phyloP scores from a whole-genome alignment of 495 filamentous ascomycete genomes.

The Aspergillus nidulans region DNA sequence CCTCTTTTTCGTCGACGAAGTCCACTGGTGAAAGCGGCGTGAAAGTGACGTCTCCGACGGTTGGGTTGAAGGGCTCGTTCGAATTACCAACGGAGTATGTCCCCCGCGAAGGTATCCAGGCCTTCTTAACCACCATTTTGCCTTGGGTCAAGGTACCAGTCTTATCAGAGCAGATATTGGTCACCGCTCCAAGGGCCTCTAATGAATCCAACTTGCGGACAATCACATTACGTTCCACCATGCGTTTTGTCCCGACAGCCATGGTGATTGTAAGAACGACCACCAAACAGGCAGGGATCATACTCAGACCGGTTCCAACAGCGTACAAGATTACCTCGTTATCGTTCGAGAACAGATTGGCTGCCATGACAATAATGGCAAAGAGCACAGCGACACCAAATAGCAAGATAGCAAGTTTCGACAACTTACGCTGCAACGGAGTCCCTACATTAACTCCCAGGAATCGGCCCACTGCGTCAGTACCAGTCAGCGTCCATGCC shows the following conservation, averaged over 20 bases:
- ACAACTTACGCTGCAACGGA: conserved; percentile 63
- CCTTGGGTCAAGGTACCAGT: conserved; percentile 63
- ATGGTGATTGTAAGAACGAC: conserved; percentile 76
- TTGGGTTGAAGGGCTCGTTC: conserved; percentile 58
- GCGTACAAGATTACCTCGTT: conserved; percentile 67
- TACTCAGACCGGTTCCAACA: conserved; percentile 62
- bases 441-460: conserved; percentile 68
- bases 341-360: conserved; percentile 53
- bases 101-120: conserved; percentile 66
- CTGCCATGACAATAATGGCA: conserved; percentile 62
- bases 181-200: conserved; percentile 65
- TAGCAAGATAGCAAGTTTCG: conserved; percentile 64
- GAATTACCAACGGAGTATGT: conserved; percentile 59
- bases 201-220: conserved; percentile 65
- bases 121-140: conserved; percentile 56
- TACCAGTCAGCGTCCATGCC: conserved; percentile 61
- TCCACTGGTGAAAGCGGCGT: conserved; percentile 26
- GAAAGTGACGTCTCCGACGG: conserved; percentile 8
- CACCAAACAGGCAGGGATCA: conserved; percentile 72
- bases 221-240: conserved; percentile 60
- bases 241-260: conserved; percentile 64
- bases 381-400: conserved; percentile 64
- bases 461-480: conserved; percentile 64
- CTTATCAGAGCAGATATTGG: conserved; percentile 66
- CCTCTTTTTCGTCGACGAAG: conserved; percentile 20